A percentile compares a stretch with the other conserved stretches of the same genome.
Conservation (phyloP, 352 stramenopile species). For the Plasmopara viticola region DNA sequence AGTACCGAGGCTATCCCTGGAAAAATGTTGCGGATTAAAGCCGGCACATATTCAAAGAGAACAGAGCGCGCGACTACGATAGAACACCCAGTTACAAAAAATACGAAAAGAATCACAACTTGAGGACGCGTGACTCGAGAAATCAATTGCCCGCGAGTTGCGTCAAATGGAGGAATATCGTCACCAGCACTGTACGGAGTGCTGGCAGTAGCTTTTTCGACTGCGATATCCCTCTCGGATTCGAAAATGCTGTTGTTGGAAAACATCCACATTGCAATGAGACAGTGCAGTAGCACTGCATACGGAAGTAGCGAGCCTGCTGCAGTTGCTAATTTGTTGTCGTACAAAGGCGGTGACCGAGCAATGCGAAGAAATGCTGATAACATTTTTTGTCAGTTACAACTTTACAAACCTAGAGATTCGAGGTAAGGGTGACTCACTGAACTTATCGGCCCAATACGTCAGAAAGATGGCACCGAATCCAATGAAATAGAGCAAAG, state of each 20-base stretch:
- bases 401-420: neutral
- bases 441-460: slow-evolving; percentile 86
- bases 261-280: slow-evolving; percentile 83
- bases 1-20: slow-evolving; percentile 46
- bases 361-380: slow-evolving; percentile 62
- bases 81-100: slow-evolving; percentile 46
- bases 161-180: slow-evolving; percentile 50
- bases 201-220: slow-evolving; percentile 5
- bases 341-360: slow-evolving; percentile 61
- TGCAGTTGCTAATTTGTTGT: slow-evolving; percentile 55
- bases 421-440: slow-evolving; percentile 19
- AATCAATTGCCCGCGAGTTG: slow-evolving; percentile 39
- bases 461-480: slow-evolving; percentile 69
- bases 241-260: slow-evolving; percentile 84
- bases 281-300: slow-evolving; percentile 63
- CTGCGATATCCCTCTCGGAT: slow-evolving; percentile 27
- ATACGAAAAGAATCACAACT: slow-evolving; percentile 71
- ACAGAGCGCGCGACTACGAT: slow-evolving; percentile 49
- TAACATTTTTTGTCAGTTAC: neutral
- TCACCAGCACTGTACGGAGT: slow-evolving; percentile 30
- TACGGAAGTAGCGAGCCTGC: slow-evolving; percentile 62
- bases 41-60: slow-evolving; percentile 67
- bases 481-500: slow-evolving; percentile 66
- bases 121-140: slow-evolving; percentile 56
- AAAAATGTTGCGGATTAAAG: slow-evolving; percentile 47